Evolutionary conservation across 2,329 filamentous ascomycete species (phyloP).

Genomic region (Sporothrix brasiliensis): DNA sequence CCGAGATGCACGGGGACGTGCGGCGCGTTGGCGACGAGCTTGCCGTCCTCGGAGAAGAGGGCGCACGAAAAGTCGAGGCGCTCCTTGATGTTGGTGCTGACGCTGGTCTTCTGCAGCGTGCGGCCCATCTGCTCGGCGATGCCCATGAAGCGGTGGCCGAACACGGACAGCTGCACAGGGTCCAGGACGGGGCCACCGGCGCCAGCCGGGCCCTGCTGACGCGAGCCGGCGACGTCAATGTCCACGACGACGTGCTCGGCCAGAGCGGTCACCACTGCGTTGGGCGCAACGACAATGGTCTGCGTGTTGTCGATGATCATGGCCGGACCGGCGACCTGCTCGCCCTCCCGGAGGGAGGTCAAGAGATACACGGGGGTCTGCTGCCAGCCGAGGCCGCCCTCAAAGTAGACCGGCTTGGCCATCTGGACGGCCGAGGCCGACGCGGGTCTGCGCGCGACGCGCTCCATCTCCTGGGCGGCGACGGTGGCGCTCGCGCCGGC

Average conservation of each 20-base stretch:
- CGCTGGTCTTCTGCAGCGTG: constrained; percentile 76
- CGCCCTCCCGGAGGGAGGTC: constrained; percentile 69
- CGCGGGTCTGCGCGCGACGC: neutral
- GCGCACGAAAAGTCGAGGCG: constrained; percentile 82
- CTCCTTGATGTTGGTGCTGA: constrained; percentile 81
- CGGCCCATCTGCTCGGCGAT: constrained; percentile 85
- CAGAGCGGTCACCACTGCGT: constrained; percentile 74
- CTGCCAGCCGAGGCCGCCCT: constrained; percentile 64
- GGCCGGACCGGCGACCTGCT: constrained; percentile 74
- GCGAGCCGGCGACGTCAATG: constrained; percentile 34
- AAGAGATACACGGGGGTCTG: constrained; percentile 85
- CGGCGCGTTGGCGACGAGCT: constrained; percentile 75
- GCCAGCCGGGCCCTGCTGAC: neutral
- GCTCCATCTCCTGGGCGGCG: constrained; percentile 48
- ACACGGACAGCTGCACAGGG: constrained; percentile 76
- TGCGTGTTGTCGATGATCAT: constrained; percentile 86
- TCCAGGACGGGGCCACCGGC: constrained; percentile 55
- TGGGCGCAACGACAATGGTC: constrained; percentile 85
- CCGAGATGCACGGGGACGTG: constrained; percentile 80
- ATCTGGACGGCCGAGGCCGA: constrained; percentile 1
- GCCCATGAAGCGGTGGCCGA: constrained; percentile 81
- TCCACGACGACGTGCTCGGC: constrained; percentile 70
- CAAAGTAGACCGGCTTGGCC: constrained; percentile 76
- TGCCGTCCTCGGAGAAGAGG: constrained; percentile 73
- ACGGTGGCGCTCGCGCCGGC: constrained; percentile 57